These are phyloP conservation scores for Aureobasidium zeae DNA, from an alignment of 2,329 filamentous ascomycete species.

Conservation along the genomic window DNA sequence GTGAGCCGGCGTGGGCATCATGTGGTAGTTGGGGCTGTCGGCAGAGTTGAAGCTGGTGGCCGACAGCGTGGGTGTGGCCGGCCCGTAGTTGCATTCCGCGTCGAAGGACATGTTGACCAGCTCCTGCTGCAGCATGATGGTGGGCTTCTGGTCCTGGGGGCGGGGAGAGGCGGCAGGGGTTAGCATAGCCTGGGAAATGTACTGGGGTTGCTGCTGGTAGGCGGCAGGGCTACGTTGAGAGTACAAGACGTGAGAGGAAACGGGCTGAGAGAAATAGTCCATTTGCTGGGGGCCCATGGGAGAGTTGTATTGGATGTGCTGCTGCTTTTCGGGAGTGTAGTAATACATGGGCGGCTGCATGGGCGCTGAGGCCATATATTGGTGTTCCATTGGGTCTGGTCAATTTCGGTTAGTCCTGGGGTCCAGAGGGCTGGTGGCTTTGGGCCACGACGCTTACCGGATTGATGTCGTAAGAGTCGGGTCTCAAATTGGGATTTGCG, in stretches of 20 bases:
- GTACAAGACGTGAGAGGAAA: conserved; percentile 12
- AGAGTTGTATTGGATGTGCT: conserved; percentile 19
- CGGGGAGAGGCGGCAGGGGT: conserved; percentile 71
- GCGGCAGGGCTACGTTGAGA: conserved; percentile 27
- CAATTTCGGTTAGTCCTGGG: conserved; percentile 15
- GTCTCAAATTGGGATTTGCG: conserved; percentile 14
- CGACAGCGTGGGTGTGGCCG: conserved; percentile 79
- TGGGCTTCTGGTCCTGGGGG: conserved; percentile 64
- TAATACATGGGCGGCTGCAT: conserved; percentile 75
- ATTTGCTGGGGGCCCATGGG: conserved; percentile 44
- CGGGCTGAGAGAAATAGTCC: conserved; percentile 25
- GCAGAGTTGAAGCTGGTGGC: conserved; percentile 76
- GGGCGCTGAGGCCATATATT: conserved; percentile 34
- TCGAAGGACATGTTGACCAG: conserved; percentile 55
- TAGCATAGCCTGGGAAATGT: conserved; percentile 52
- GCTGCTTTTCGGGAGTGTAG: conserved; percentile 59
- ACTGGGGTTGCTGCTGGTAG: conserved; percentile 40
- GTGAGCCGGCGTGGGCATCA: conserved; percentile 75
- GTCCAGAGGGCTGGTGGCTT: conserved; percentile 14
- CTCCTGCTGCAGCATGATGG: conserved; percentile 56
- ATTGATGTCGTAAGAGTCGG: conserved; percentile 2
- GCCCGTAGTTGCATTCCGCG: conserved; percentile 71
- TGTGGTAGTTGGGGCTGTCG: conserved; percentile 72
- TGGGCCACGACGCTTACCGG: conserved; percentile 13
- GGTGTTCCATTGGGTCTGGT: conserved; percentile 27